Conservation (phyloP, 371 early-diverging fungal species). For the Mortierella sp. region DNA sequence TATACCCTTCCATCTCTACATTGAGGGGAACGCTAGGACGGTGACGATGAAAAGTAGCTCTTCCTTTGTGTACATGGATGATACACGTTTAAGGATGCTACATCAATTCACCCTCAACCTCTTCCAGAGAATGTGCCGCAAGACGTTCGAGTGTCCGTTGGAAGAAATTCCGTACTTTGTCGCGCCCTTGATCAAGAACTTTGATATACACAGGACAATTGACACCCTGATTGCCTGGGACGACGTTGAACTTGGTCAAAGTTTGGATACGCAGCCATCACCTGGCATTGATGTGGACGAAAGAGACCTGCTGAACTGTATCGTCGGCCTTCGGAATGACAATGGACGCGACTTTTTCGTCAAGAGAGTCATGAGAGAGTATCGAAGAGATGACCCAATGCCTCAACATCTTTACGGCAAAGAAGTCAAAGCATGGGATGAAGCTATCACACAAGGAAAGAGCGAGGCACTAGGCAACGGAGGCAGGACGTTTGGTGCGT, state of each 20-base stretch:
- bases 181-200: conserved; percentile 58
- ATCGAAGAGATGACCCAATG: conserved; percentile 14
- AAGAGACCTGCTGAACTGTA: conserved; percentile 47
- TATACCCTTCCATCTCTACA: conserved; percentile 56
- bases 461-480: not conserved
- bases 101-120: conserved; percentile 64
- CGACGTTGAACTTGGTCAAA: conserved; percentile 50
- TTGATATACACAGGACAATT: conserved; percentile 39
- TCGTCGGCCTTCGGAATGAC: conserved; percentile 66
- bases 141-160: conserved; percentile 62
- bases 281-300: conserved; percentile 18
- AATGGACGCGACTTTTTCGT: conserved; percentile 70
- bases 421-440: conserved; percentile 64
- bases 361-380: conserved; percentile 38
- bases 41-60: conserved; percentile 16
- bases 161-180: conserved; percentile 66
- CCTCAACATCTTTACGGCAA: conserved; percentile 1
- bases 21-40: conserved; percentile 51
- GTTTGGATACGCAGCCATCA: conserved; percentile 6
- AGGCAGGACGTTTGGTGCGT: conserved; percentile 55
- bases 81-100: conserved; percentile 53
- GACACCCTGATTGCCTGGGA: conserved; percentile 67
- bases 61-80: conserved; percentile 36
- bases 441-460: conserved; percentile 43
- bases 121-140: conserved; percentile 61